A percentile compares a stretch with the other conserved stretches of the same genome.
phyloP scores from a whole-genome alignment of 2,329 filamentous ascomycete genomes.

The Emmonsiellopsis sp. region DNA sequence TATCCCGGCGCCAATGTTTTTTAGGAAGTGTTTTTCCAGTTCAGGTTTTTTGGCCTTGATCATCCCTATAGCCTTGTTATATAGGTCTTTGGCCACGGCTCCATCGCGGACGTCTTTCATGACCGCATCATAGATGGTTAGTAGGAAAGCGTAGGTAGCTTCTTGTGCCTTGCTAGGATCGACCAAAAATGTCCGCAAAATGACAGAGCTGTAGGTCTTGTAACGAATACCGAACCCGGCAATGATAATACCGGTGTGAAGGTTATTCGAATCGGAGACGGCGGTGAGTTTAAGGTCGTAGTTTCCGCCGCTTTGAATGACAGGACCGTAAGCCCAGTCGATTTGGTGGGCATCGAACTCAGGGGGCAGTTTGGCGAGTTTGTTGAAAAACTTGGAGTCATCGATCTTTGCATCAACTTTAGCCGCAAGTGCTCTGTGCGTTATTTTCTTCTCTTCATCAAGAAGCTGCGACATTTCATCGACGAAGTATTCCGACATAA shows the following conservation, averaged over 20 bases:
- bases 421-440: constrained; percentile 74
- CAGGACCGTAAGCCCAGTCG: constrained; percentile 86
- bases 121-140: constrained; percentile 77
- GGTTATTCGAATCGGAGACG: constrained; percentile 69
- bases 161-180: constrained; percentile 96
- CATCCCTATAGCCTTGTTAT: constrained; percentile 71
- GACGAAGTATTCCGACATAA: constrained; percentile 94
- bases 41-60: constrained; percentile 90
- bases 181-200: constrained; percentile 89
- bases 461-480: constrained; percentile 96
- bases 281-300: constrained; percentile 80
- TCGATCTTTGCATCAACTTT: constrained; percentile 89
- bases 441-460: constrained; percentile 94
- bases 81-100: constrained; percentile 77
- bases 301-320: constrained; percentile 89
- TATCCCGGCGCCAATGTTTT: constrained; percentile 84
- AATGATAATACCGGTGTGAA: constrained; percentile 90
- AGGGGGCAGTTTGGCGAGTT: constrained; percentile 66
- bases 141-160: constrained; percentile 81
- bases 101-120: constrained; percentile 88
- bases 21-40: constrained; percentile 87
- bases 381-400: constrained; percentile 87
- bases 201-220: constrained; percentile 87
- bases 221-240: constrained; percentile 87
- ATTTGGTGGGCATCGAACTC: constrained; percentile 84